These are phyloP conservation scores for Phytopythium helicoides DNA, from an alignment of 352 stramenopile genomes.

Conservation along the genomic window DNA sequence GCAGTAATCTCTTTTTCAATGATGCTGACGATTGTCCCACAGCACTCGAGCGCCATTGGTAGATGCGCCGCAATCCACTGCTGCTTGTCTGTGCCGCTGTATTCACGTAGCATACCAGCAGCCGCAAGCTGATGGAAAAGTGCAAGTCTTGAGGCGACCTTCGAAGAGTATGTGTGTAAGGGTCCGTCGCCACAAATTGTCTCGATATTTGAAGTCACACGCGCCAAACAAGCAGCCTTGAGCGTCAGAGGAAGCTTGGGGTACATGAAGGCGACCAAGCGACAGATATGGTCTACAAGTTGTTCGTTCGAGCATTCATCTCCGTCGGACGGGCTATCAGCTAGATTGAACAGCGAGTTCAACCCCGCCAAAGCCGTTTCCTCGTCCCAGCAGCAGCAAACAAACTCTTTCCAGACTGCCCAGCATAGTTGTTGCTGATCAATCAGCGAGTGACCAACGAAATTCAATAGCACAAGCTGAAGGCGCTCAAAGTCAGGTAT, in stretches of 20 bases:
- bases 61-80: conserved; percentile 62
- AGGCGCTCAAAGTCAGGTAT: conserved; percentile 27
- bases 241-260: conserved; percentile 28
- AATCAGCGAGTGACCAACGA: conserved; percentile 45
- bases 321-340: conserved; percentile 21
- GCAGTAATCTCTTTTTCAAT: conserved; percentile 13
- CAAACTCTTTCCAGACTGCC: conserved; percentile 54
- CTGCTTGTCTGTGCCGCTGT: conserved; percentile 40
- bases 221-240: conserved; percentile 42
- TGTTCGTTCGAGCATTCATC: conserved; percentile 3
- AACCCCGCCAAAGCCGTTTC: conserved; percentile 20
- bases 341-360: conserved; percentile 32
- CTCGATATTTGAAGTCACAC: conserved; percentile 42
- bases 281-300: conserved; percentile 31
- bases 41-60: conserved; percentile 64
- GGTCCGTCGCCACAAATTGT: conserved; percentile 53
- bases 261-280: conserved; percentile 49
- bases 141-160: conserved; percentile 35
- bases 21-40: conserved; percentile 58
- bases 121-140: conserved; percentile 42
- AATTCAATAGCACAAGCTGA: conserved; percentile 49
- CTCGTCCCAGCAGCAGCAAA: conserved; percentile 56
- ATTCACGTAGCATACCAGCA: conserved; percentile 41
- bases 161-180: conserved; percentile 34
- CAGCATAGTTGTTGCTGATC: conserved; percentile 41